Evolutionary conservation across 768 basidiomycete genomes (phyloP).

Genomic region (Pisolithus albus): DNA sequence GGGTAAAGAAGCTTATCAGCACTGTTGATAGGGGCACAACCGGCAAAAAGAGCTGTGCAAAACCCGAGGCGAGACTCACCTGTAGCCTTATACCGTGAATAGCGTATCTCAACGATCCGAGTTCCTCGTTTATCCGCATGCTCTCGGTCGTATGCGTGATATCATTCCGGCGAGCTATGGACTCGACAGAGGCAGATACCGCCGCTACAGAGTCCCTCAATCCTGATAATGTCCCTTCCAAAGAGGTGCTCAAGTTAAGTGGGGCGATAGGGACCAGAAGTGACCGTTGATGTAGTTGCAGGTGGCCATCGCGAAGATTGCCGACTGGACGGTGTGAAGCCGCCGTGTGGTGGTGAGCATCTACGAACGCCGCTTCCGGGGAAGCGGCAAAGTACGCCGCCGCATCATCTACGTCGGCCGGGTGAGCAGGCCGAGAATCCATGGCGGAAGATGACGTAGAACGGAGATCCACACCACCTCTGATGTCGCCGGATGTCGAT

Average conservation of each 20-base stretch:
- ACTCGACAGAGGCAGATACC: conserved; percentile 55
- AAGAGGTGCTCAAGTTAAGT: conserved; percentile 50
- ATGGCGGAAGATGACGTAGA: conserved; percentile 9
- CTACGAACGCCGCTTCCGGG: conserved; percentile 19
- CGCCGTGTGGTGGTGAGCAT: conserved; percentile 10
- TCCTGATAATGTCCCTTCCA: conserved; percentile 55
- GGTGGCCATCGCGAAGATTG: conserved; percentile 15
- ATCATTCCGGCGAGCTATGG: conserved; percentile 54
- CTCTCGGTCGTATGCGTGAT: conserved; percentile 66
- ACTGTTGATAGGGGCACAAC: conserved; percentile 2
- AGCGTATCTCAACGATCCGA: conserved; percentile 58
- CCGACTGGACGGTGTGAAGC: conserved; percentile 10
- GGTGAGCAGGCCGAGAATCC: background rate
- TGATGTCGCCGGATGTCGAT: conserved; percentile 11
- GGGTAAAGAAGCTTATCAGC: no score
- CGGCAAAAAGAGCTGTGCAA: conserved; percentile 5
- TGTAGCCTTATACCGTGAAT: conserved; percentile 78
- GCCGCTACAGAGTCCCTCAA: conserved; percentile 55
- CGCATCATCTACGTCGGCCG: conserved; percentile 18
- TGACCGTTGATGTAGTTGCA: conserved; percentile 18
- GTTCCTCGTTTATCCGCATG: conserved; percentile 65
- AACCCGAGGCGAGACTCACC: conserved; percentile 33
- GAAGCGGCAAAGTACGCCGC: conserved; percentile 19
- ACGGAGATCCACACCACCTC: conserved; percentile 10
- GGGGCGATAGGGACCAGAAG: conserved; percentile 45